Base-by-base conservation (phyloP, 129 eudicot species). In the Apium graveolens region DNA sequence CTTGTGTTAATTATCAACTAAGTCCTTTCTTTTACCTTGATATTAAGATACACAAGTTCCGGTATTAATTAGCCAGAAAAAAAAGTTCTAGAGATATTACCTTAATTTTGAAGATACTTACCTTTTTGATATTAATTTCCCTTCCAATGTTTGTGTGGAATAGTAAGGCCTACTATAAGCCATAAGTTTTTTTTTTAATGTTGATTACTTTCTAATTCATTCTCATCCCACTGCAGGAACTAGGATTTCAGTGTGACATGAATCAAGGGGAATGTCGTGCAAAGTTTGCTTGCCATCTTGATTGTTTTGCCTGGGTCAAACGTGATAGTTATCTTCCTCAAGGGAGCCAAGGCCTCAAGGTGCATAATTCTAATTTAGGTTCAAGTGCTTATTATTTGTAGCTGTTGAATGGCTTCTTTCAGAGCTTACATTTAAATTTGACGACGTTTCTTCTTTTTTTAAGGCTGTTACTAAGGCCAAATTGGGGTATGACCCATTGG, bases 251-350 rank as follows among this genome's bases (percentile, higher is more conserved):
- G 51, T 92, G 97, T 84, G 99, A 96, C 83, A 86, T 84, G 83
- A 81, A 80, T 84, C 99, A 96, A 84, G 99, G 99, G 76, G 99
- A 96, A 90, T 96, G 97, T 71, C 99, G 99, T 87, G 97, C 99
- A 63, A 96, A 92, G 85, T 96, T 96, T 92, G 96, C 99, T 44
- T 96, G 99, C 79, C 99, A 96, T 80, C 73, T 96, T 79, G 99
- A 96, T 92, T 96, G 99, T 83, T 96, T 92, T 81, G 99, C 99
- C n/a, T 96, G 99, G 99, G 99, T 96, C 82, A 96, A 96, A 77
- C 97, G 99, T 90, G 99, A 96, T 82, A 96, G 99, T 88, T 96
- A 96, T 92, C 93, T 96, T 45, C 99, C 99, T 73, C 99, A 96
- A 80, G 99, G 99, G 63, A 96, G 99, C 85, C 99, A 96, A 7